A percentile compares a stretch with the other conserved stretches of the same genome.
Evolutionary conservation across 164 flowering plant species (phyloP).

Genomic region (Tetracentron sinense): DNA sequence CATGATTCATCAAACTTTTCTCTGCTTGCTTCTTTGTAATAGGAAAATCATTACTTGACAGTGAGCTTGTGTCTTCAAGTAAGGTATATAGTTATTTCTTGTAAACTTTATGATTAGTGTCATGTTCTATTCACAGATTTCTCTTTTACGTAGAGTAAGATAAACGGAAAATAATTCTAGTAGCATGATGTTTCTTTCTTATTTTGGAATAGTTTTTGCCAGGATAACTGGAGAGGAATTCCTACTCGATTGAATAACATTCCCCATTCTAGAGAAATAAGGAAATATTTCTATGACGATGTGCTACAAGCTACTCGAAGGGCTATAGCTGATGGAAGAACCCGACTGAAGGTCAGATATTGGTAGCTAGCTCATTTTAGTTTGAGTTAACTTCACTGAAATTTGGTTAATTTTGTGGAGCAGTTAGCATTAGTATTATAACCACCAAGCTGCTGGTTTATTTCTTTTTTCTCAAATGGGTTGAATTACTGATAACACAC

Average conservation of each 20-base stretch:
- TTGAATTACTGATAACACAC: background rate
- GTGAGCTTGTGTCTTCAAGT: constrained; percentile 27
- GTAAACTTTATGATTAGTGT: background rate
- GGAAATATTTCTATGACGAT: constrained; percentile 83
- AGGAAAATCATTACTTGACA: constrained; percentile 35
- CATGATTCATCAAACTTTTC: background rate
- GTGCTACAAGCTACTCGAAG: constrained; percentile 76
- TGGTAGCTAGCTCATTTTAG: background rate
- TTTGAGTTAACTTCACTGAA: background rate
- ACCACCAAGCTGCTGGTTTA: background rate
- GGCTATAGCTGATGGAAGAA: constrained; percentile 65
- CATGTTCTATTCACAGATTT: background rate
- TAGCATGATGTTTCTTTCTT: constrained; percentile 17
- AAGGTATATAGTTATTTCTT: constrained; percentile 36
- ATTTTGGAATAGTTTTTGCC: constrained; percentile 35
- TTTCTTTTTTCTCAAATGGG: background rate
- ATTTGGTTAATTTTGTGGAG: background rate
- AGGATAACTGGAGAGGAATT: constrained; percentile 92
- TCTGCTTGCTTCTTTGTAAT: constrained; percentile 16
- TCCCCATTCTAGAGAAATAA: constrained; percentile 95
- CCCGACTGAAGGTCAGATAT: constrained; percentile 61
- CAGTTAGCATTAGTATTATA: background rate
- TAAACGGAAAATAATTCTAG: background rate
- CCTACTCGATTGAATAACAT: constrained; percentile 92
- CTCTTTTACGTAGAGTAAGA: background rate